These are phyloP conservation scores for Pseudocercospora pini-densiflorae DNA, from an alignment of 2,329 filamentous ascomycete genomes.

Conservation along the genomic window DNA sequence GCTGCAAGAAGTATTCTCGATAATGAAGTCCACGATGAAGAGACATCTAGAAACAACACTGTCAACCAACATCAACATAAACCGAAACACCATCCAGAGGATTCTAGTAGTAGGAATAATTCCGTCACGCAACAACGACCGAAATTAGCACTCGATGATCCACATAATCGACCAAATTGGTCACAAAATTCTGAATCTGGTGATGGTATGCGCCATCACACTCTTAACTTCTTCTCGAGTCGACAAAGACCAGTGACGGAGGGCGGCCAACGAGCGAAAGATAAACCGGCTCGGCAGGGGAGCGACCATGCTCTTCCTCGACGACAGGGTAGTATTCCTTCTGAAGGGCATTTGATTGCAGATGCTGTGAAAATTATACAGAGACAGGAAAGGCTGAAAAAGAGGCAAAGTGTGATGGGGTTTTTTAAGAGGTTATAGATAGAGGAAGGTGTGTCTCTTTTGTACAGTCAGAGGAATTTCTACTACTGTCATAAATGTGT, in stretches of 20 bases:
- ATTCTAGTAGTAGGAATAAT: neutral
- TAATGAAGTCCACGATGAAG: neutral
- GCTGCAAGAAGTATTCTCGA: neutral
- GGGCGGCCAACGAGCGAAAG: neutral
- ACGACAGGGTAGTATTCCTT: neutral
- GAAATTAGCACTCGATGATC: conserved; percentile 15
- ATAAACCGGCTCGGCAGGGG: neutral
- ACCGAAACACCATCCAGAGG: neutral
- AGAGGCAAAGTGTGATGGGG: conserved; percentile 25
- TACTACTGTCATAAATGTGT: neutral
- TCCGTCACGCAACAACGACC: neutral
- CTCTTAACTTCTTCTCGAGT: conserved; percentile 15
- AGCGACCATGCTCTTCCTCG: neutral
- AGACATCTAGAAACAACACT: neutral
- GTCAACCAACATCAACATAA: neutral
- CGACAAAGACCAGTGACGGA: conserved; percentile 3
- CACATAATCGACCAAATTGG: conserved; percentile 33
- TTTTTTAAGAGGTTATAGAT: conserved; percentile 29
- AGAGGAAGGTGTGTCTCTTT: neutral
- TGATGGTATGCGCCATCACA: conserved; percentile 14
- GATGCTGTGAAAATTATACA: conserved; percentile 36
- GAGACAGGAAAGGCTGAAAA: conserved; percentile 25
- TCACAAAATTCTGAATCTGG: conserved; percentile 29
- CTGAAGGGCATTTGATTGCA: conserved; percentile 25
- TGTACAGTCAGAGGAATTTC: neutral